Percentiles rank a stretch among this genome's conserved stretches.
These are phyloP conservation scores for Thraustochytrium striatum DNA, from an alignment of 352 stramenopile genomes.

Conservation along the genomic window DNA sequence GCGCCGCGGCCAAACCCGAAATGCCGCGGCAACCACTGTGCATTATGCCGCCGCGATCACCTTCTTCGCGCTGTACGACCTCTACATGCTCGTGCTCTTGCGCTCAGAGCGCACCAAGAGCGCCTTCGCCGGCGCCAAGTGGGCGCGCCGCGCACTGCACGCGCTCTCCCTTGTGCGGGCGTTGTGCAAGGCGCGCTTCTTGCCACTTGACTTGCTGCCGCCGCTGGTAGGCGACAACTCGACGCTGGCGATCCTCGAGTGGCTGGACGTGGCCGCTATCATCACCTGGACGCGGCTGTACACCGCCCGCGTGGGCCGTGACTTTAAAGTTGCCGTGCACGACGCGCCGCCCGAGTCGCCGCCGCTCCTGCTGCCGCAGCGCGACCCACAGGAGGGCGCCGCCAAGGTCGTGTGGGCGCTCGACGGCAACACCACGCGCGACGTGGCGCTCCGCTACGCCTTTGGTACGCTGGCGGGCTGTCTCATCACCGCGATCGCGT, in stretches of 20 bases:
- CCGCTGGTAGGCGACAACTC: too few relatives aligned
- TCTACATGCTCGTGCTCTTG: not conserved
- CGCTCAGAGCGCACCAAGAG: too few relatives aligned
- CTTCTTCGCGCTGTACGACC: not conserved
- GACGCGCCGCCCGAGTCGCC: not conserved
- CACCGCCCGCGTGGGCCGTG: not conserved
- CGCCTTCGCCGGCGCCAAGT: not conserved
- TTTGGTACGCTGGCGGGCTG: not conserved
- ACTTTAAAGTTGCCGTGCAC: not conserved
- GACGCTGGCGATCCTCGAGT: not conserved
- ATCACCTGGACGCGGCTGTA: not conserved
- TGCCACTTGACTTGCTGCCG: too few relatives aligned
- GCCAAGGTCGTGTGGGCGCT: not conserved
- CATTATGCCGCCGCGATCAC: not conserved
- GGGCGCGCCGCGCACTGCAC: not conserved
- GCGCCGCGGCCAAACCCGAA: not conserved
- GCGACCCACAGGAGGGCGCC: not conserved
- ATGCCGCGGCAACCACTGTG: not conserved
- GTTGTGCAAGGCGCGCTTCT: not conserved
- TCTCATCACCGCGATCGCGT: not conserved
- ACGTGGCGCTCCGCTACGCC: not conserved
- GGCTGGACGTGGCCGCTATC: not conserved
- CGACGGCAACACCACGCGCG: not conserved
- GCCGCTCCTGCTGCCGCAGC: not conserved
- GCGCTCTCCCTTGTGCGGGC: not conserved